Conservation (phyloP, 1,284 basidiomycete species). For the Ceratobasidium sp. region DNA sequence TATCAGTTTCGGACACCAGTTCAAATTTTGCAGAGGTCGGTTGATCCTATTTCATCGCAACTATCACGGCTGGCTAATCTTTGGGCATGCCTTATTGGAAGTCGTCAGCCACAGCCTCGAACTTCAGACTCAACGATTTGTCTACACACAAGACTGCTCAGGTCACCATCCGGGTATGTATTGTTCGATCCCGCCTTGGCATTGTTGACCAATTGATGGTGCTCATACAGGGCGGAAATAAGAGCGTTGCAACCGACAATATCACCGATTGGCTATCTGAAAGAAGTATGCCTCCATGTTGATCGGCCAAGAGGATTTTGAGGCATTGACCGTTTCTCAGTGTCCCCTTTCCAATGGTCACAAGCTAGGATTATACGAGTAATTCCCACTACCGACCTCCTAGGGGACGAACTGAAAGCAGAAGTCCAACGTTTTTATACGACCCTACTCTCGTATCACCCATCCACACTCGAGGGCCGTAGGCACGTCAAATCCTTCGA, state of each 20-base stretch:
- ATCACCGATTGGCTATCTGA: neutral
- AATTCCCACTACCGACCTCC: conserved; percentile 5
- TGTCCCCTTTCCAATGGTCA: conserved; percentile 7
- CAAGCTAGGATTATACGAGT: conserved; percentile 28
- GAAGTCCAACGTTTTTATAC: neutral
- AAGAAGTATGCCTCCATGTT: neutral
- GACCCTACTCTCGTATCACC: conserved; percentile 10
- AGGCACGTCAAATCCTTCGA: neutral
- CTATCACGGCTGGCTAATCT: too few species aligned
- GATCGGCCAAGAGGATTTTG: neutral
- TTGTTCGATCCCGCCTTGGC: neutral
- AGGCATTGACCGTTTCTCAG: neutral
- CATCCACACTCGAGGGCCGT: neutral
- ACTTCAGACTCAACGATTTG: neutral
- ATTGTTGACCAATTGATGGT: neutral
- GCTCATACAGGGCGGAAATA: neutral
- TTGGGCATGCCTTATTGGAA: neutral
- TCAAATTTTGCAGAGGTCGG: conserved; percentile 6
- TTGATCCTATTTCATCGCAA: neutral
- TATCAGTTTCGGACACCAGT: conserved; percentile 19
- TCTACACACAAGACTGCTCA: neutral
- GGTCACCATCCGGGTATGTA: conserved; percentile 6
- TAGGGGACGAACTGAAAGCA: neutral
- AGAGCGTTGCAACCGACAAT: neutral
- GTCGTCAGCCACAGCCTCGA: neutral